These are phyloP conservation scores for Paramarasmius palmivorus DNA, from an alignment of 1,284 basidiomycete species.

Conservation along the genomic window DNA sequence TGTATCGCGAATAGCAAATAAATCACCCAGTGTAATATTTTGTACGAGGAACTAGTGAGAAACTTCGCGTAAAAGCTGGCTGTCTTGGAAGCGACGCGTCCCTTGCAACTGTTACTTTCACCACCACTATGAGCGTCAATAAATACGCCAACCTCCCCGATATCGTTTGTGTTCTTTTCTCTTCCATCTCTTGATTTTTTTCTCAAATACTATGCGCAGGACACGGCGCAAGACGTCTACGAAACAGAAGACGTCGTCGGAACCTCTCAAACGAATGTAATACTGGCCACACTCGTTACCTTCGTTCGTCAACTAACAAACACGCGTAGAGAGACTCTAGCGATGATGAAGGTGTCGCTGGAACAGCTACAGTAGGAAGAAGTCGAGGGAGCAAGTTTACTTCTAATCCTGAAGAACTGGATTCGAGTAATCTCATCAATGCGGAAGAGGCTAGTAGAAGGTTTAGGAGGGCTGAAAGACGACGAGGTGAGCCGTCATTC, in stretches of 20 bases:
- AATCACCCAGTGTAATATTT: not conserved
- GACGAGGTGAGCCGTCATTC: conserved; percentile 35
- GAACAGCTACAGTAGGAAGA: conserved; percentile 33
- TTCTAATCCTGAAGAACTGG: conserved; percentile 50
- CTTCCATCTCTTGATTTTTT: conserved; percentile 3
- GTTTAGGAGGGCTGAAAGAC: conserved; percentile 70
- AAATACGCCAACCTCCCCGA: conserved; percentile 91
- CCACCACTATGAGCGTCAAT: conserved; percentile 56
- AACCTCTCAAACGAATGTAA: conserved; percentile 46
- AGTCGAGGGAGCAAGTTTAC: conserved; percentile 28
- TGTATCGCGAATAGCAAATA: not conserved
- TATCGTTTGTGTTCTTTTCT: conserved; percentile 58
- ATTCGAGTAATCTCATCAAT: conserved; percentile 46
- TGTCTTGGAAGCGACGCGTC: not conserved
- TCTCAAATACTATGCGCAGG: conserved; percentile 49
- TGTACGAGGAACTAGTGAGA: not conserved
- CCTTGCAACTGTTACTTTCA: not conserved
- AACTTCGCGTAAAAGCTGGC: too few relatives aligned
- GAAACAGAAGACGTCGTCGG: conserved; percentile 84
- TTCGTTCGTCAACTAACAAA: conserved; percentile 3
- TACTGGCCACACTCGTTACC: not conserved
- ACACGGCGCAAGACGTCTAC: conserved; percentile 89
- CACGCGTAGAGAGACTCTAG: conserved; percentile 56
- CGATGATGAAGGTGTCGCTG: conserved; percentile 57
- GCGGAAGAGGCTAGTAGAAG: conserved; percentile 64